Evolutionary conservation across 495 filamentous ascomycete genomes (phyloP).

Genomic region (Pyronema domesticum): DNA sequence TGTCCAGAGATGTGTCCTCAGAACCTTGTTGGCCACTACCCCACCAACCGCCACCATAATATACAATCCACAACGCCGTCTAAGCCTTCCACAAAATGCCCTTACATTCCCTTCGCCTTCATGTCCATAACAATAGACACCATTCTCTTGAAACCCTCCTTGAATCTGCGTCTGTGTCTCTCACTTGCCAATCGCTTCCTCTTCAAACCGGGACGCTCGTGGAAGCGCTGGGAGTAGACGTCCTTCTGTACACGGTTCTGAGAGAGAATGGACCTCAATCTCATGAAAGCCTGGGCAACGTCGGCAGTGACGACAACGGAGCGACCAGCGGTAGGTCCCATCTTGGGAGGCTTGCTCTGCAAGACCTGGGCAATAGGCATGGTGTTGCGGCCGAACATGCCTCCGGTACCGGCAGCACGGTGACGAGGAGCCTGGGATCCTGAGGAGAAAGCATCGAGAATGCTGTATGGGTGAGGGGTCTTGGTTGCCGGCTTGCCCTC

Average conservation of each 20-base stretch:
- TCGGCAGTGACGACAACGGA: slow-evolving; percentile 39
- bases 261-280: slow-evolving; percentile 31
- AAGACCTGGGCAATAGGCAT: background rate
- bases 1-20: background rate
- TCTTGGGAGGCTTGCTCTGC: slow-evolving; percentile 24
- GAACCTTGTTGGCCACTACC: slow-evolving; percentile 6
- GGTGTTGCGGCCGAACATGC: background rate
- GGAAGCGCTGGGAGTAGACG: slow-evolving; percentile 37
- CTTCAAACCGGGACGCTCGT: slow-evolving; percentile 57
- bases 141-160: slow-evolving; percentile 42
- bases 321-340: slow-evolving; percentile 40
- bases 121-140: slow-evolving; percentile 44
- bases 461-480: background rate
- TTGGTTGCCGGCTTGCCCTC: background rate
- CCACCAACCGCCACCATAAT: background rate
- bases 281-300: slow-evolving; percentile 35
- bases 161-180: slow-evolving; percentile 50
- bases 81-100: background rate
- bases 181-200: slow-evolving; percentile 49
- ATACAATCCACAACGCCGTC: background rate
- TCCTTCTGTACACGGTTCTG: slow-evolving; percentile 39
- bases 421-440: background rate
- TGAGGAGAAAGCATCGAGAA: background rate
- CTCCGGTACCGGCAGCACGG: background rate
- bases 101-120: slow-evolving; percentile 55